Evolutionary conservation across 192 early-diverging fungal species (phyloP), one percentile per base, ranked within the genome.

Genomic region (Helicostylum pulchrum): DNA sequence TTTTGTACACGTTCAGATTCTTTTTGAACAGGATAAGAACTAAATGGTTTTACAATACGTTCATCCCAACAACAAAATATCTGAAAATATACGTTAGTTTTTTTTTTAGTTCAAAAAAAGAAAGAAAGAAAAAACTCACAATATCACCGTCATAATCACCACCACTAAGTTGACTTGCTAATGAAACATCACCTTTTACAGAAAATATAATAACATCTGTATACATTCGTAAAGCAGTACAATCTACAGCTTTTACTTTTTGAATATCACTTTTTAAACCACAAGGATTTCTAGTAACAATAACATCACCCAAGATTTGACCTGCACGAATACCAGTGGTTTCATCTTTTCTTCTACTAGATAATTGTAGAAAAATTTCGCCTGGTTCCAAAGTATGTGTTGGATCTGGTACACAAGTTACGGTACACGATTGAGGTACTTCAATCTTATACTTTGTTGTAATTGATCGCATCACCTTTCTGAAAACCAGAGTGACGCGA

Each of bases 121-220:
- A 15, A 48, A 17, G 17, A 12, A 55, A 36, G 2, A 0, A 9
- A 14, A 23, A 11, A 46, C 58, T 55, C 67, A 75, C 74, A 30
- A 62, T 60, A 73, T 93, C 91, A 30, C 91, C 91, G 69, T 93
- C 91, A 14, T 92, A 74, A 77, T 93, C 91, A 14, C 91, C 91
- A 23, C 91, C 91, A 63, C 80, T 78, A 49, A 90, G 83, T 80
- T 83, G 84, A 49, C 85, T 89, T 1, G 90, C 86, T 43, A 91
- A 69, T 45, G 84, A 83, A 8, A 88, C 78, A 3, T 77, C 52
- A 0, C 91, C 91, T 36, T 80, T 70, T 42, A 79, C 75, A n/a
- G 86, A 80, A 64, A 93, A 93, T 0, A 92, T 89, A 14, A 93
- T 73, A 3, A 93, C 87, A 69, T 93, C 86, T 12, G 67, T 65